Conservation (phyloP, 169 alveolate genomes). For the Fabrea salina region DNA sequence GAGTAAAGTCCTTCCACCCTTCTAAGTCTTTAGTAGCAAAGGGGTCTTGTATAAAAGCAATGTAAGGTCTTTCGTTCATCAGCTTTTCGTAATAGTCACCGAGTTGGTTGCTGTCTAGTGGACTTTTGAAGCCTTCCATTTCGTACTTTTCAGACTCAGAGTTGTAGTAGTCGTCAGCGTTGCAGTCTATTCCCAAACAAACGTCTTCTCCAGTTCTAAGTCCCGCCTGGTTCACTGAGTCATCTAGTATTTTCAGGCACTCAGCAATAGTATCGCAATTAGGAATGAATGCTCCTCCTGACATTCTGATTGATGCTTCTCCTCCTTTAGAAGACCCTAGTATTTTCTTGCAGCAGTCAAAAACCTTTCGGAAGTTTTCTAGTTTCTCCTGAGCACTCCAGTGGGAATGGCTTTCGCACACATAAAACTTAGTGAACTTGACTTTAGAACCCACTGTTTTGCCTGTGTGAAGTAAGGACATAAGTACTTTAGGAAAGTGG, state of each 20-base stretch:
- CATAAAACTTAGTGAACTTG: neutral
- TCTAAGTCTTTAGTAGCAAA: neutral
- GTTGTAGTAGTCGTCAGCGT: slow-evolving; percentile 1
- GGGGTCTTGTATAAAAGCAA: slow-evolving; percentile 12
- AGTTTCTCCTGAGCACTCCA: neutral
- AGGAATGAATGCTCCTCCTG: slow-evolving; percentile 10
- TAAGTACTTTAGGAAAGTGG: neutral
- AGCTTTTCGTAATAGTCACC: slow-evolving; percentile 15
- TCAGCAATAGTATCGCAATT: neutral
- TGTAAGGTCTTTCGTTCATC: slow-evolving; percentile 16
- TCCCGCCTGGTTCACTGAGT: slow-evolving; percentile 17
- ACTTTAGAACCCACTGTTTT: slow-evolving; percentile 7
- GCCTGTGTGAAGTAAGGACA: slow-evolving; percentile 15
- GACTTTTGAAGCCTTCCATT: slow-evolving; percentile 29
- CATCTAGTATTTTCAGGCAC: slow-evolving; percentile 19
- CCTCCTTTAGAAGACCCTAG: slow-evolving; percentile 25
- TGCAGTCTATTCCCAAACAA: slow-evolving; percentile 28
- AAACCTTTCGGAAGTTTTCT: neutral
- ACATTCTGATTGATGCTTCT: neutral
- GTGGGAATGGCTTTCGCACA: neutral
- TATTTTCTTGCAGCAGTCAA: neutral
- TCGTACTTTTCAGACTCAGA: slow-evolving; percentile 9
- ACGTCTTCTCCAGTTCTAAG: slow-evolving; percentile 1
- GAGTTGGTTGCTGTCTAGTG: slow-evolving; percentile 10
- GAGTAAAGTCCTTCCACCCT: neutral